Percentiles rank a stretch among this genome's conserved stretches.
phyloP scores from a whole-genome alignment of 306 rosid species.

The Aeschynomene evenia region DNA sequence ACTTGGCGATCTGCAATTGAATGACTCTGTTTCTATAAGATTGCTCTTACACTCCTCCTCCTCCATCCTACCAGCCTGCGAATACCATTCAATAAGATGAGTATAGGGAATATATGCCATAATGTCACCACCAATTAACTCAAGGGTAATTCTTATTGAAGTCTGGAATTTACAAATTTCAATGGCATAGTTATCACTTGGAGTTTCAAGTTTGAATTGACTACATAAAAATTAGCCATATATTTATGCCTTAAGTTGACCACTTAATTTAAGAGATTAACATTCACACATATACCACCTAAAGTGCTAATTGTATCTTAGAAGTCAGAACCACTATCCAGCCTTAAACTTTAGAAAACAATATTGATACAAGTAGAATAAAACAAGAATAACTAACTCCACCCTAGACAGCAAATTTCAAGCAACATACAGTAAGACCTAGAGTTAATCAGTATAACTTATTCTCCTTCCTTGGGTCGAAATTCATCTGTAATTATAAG shows the following conservation, averaged over 20 bases:
- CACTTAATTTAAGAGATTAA: background rate
- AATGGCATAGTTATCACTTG: background rate
- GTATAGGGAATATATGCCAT: background rate
- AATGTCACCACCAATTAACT: background rate
- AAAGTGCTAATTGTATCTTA: background rate
- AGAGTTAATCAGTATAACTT: background rate
- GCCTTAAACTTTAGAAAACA: background rate
- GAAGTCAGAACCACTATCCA: too few species aligned
- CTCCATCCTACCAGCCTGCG: conserved; percentile 42
- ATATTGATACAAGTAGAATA: background rate
- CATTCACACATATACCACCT: background rate
- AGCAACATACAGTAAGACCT: background rate
- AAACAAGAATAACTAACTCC: background rate
- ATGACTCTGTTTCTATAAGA: conserved; percentile 35
- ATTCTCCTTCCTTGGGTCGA: background rate
- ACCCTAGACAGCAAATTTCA: background rate
- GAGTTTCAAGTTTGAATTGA: background rate
- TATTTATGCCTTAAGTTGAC: background rate
- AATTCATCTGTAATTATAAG: too few species aligned
- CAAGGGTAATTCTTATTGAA: background rate
- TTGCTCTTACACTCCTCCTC: conserved; percentile 40
- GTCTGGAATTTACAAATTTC: background rate
- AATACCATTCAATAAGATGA: conserved; percentile 14
- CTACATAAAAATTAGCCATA: conserved; percentile 4
- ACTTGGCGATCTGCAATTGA: conserved; percentile 56